These are phyloP conservation scores for Bisporella sp. DNA, from an alignment of 2,329 filamentous ascomycete species.

Conservation along the genomic window DNA sequence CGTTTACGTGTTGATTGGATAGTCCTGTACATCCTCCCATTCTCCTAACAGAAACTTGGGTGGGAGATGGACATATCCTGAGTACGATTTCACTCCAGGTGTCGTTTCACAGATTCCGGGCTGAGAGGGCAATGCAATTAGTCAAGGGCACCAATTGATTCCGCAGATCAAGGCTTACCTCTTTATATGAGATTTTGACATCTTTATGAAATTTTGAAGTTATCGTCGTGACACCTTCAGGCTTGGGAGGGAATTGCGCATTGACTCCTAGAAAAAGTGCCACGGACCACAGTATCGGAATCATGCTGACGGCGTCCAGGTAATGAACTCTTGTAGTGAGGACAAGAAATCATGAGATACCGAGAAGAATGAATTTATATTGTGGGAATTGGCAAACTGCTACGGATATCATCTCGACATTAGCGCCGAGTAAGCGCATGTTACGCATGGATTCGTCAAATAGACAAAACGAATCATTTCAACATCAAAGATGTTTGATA, in stretches of 20 bases:
- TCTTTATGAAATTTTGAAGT: background rate
- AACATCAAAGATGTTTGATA: too few relatives aligned
- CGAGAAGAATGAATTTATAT: too few relatives aligned
- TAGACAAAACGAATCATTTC: too few relatives aligned
- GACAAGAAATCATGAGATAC: too few relatives aligned
- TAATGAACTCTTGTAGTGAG: too few relatives aligned
- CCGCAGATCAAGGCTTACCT: background rate
- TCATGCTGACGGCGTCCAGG: too few relatives aligned
- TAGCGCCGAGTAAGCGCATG: too few relatives aligned
- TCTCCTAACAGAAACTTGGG: background rate
- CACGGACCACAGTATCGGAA: too few relatives aligned
- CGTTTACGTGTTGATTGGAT: background rate
- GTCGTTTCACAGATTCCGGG: constrained; percentile 26
- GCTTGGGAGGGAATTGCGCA: background rate
- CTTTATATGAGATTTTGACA: constrained; percentile 3
- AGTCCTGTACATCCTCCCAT: background rate
- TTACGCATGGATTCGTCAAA: too few relatives aligned
- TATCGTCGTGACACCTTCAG: background rate
- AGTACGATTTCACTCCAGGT: constrained; percentile 13
- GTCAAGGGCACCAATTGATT: background rate
- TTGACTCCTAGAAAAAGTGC: too few relatives aligned
- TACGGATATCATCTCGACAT: too few relatives aligned
- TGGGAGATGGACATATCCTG: constrained; percentile 14
- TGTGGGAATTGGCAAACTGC: too few relatives aligned
- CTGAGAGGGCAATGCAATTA: background rate